Conservation (phyloP, 176 grass and related monocot species). For the Echinochloa phyllopogon region DNA sequence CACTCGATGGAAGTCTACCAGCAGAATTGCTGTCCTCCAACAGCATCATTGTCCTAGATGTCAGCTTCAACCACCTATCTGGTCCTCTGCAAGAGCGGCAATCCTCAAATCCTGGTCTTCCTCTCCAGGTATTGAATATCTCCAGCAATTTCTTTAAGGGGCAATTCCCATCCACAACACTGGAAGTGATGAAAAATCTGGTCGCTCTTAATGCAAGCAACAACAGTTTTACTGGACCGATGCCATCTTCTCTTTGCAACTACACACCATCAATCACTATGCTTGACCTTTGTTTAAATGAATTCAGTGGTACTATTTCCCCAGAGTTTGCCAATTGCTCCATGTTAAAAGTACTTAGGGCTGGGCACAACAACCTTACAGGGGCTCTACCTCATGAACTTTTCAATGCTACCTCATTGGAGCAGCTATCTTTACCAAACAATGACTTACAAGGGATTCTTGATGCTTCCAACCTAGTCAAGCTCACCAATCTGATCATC, state of each 20-base stretch:
- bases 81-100: conserved; percentile 41
- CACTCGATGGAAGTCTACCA: conserved; percentile 44
- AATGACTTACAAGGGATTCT: conserved; percentile 60
- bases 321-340: conserved; percentile 64
- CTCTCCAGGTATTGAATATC: conserved; percentile 75
- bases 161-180: conserved; percentile 42
- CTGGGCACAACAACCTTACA: conserved; percentile 57
- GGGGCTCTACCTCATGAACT: conserved; percentile 60
- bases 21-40: conserved; percentile 53
- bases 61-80: conserved; percentile 69
- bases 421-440: conserved; percentile 55
- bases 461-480: conserved; percentile 53
- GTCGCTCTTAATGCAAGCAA: conserved; percentile 74
- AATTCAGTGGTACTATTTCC: conserved; percentile 58
- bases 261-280: conserved; percentile 46
- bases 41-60: conserved; percentile 56
- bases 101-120: conserved; percentile 14
- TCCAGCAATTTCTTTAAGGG: conserved; percentile 72
- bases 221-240: conserved; percentile 68
- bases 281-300: conserved; percentile 63
- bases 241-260: conserved; percentile 64
- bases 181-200: conserved; percentile 53
- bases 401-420: conserved; percentile 54
- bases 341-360: conserved; percentile 59
- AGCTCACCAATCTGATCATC: conserved; percentile 44